Evolutionary conservation across 768 basidiomycete species (phyloP).

Genomic region (Tylopilus rubrobrunneus): DNA sequence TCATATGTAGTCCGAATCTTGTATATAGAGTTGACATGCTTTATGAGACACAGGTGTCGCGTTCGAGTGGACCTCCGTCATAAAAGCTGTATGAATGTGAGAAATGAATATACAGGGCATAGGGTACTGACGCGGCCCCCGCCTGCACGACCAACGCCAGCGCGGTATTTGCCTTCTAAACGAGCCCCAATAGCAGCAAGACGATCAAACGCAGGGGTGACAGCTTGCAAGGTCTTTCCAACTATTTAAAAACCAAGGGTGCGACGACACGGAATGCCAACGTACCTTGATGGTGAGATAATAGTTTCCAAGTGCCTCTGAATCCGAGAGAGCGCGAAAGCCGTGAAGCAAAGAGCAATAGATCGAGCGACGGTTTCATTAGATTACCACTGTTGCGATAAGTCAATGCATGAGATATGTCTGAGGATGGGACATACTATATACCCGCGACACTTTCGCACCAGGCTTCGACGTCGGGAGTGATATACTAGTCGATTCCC

Average conservation of each 20-base stretch:
- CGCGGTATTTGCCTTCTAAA: constrained; percentile 87
- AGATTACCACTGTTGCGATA: constrained; percentile 47
- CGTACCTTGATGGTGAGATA: constrained; percentile 62
- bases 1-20: constrained; percentile 80
- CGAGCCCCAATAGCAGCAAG: constrained; percentile 85
- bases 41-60: too few species aligned
- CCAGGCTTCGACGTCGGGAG: constrained; percentile 70
- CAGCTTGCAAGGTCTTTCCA: constrained; percentile 48
- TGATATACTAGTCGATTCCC: constrained; percentile 88
- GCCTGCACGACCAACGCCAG: constrained; percentile 80
- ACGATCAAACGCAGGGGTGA: constrained; percentile 66
- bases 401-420: background rate
- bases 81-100: constrained; percentile 34
- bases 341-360: constrained; percentile 76
- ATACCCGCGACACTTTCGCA: constrained; percentile 53
- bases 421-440: constrained; percentile 55
- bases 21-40: constrained; percentile 82
- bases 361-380: constrained; percentile 55
- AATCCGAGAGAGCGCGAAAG: too few species aligned
- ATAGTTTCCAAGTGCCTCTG: constrained; percentile 50
- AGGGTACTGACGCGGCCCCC: constrained; percentile 70
- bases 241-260: background rate
- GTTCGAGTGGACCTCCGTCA: too few species aligned
- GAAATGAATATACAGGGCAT: background rate
- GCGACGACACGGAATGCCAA: background rate